These are phyloP conservation scores for Vaccinium vitisidaea DNA, from an alignment of 148 eudicot species.

Conservation along the genomic window DNA sequence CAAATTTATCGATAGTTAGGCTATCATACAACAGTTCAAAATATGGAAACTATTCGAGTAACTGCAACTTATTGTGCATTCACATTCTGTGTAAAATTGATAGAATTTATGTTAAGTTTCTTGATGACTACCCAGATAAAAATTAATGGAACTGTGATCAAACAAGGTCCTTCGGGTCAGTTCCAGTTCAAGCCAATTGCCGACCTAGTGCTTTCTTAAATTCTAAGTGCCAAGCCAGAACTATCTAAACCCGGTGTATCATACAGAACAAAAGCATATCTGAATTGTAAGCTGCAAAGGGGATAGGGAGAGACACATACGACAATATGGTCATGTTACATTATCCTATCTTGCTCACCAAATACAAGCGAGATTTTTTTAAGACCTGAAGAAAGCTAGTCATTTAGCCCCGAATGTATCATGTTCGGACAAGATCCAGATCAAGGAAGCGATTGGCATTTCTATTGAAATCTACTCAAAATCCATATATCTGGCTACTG, in stretches of 20 bases:
- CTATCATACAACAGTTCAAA: neutral
- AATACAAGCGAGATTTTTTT: neutral
- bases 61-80: neutral
- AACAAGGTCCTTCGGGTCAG: slow-evolving; percentile 5
- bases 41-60: neutral
- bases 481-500: neutral
- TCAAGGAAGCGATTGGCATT: neutral
- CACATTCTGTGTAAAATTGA: neutral
- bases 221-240: neutral
- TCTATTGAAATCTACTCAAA: neutral
- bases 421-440: neutral
- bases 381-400: neutral
- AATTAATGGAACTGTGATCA: neutral
- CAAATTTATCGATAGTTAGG: neutral
- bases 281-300: neutral
- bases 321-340: neutral
- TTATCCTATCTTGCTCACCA: neutral
- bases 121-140: neutral
- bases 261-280: neutral
- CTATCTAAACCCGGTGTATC: neutral
- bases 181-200: neutral
- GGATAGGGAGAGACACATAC: neutral
- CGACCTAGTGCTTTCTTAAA: neutral
- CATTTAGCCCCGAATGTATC: neutral
- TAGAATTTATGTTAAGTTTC: neutral